These are phyloP conservation scores for Stachybotrys chlorohalonatus DNA, from an alignment of 2,329 filamentous ascomycete genomes.

Conservation along the genomic window DNA sequence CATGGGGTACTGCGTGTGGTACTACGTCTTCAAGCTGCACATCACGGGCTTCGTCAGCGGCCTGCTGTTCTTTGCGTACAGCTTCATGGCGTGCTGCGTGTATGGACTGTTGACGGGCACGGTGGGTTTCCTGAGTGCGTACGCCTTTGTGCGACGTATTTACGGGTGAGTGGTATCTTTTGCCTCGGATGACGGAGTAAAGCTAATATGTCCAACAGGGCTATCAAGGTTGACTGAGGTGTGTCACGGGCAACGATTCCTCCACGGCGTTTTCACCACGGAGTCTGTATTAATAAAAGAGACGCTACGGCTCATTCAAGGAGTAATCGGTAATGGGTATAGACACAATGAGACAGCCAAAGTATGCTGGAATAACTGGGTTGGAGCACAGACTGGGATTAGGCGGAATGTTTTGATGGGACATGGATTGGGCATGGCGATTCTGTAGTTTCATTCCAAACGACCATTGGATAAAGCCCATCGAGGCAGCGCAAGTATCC, in stretches of 20 bases:
- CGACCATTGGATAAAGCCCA: no score
- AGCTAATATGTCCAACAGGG: slow-evolving; percentile 22
- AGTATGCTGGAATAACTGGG: no score
- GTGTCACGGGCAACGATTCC: neutral
- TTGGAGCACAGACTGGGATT: no score
- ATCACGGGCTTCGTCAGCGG: slow-evolving; percentile 72
- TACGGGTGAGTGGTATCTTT: slow-evolving; percentile 52
- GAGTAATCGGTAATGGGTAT: no score
- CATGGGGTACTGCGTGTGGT: slow-evolving; percentile 76
- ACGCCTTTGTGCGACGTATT: slow-evolving; percentile 75
- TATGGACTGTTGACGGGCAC: slow-evolving; percentile 78
- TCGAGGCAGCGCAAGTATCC: no score
- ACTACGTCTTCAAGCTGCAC: slow-evolving; percentile 71
- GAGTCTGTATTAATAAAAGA: no score
- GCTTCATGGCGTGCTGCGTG: slow-evolving; percentile 69
- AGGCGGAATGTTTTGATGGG: no score
- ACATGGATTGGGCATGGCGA: no score
- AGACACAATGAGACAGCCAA: no score
- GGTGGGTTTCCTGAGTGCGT: slow-evolving; percentile 74
- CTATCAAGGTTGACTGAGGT: slow-evolving; percentile 39
- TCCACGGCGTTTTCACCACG: no score
- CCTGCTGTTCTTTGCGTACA: slow-evolving; percentile 79
- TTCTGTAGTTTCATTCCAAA: no score
- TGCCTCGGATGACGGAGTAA: neutral
- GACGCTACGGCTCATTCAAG: no score